Evolutionary conservation across 1,284 basidiomycete species (phyloP).

Genomic region (Sanguinoderma infundibulare): DNA sequence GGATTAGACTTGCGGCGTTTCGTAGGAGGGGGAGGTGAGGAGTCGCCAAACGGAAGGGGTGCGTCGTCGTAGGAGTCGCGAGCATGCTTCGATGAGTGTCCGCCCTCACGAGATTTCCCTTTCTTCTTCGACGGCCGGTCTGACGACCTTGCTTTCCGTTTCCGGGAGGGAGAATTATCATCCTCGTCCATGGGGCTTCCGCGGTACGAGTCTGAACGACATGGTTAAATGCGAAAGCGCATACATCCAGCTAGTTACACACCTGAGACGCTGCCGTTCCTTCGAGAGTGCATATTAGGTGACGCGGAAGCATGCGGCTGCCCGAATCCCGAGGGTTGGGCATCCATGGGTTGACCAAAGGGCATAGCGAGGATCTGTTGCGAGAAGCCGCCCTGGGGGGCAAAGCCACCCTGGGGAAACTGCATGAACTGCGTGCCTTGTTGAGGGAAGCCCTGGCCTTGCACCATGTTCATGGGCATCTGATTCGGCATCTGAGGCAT

Average conservation of each 20-base stretch:
- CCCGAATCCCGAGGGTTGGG: background rate
- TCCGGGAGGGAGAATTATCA: slow-evolving; percentile 1
- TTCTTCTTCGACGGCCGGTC: slow-evolving; percentile 1
- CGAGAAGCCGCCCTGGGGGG: background rate
- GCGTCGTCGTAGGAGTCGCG: slow-evolving; percentile 9
- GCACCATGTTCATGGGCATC: slow-evolving; percentile 11
- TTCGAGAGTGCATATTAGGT: slow-evolving; percentile 3
- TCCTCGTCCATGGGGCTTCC: slow-evolving; percentile 17
- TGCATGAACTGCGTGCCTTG: slow-evolving; percentile 12
- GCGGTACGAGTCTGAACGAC: slow-evolving; percentile 1
- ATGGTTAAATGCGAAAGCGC: background rate
- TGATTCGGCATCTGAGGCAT: slow-evolving; percentile 7
- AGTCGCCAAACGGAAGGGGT: slow-evolving; percentile 4
- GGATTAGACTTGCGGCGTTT: background rate
- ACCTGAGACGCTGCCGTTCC: slow-evolving; percentile 15
- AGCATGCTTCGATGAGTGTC: slow-evolving; percentile 9
- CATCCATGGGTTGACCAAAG: slow-evolving; percentile 1
- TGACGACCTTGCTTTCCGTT: slow-evolving; percentile 9
- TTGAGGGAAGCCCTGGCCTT: slow-evolving; percentile 12
- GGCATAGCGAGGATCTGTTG: slow-evolving; percentile 10
- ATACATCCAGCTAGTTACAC: background rate
- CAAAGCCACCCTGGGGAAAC: background rate
- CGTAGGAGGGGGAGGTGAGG: slow-evolving; percentile 11
- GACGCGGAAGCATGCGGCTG: background rate
- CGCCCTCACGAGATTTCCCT: slow-evolving; percentile 8